Percentiles rank a stretch among this genome's conserved stretches.
phyloP scores from a whole-genome alignment of 1,284 basidiomycete genomes.

The Heterobasidion parviporum region DNA sequence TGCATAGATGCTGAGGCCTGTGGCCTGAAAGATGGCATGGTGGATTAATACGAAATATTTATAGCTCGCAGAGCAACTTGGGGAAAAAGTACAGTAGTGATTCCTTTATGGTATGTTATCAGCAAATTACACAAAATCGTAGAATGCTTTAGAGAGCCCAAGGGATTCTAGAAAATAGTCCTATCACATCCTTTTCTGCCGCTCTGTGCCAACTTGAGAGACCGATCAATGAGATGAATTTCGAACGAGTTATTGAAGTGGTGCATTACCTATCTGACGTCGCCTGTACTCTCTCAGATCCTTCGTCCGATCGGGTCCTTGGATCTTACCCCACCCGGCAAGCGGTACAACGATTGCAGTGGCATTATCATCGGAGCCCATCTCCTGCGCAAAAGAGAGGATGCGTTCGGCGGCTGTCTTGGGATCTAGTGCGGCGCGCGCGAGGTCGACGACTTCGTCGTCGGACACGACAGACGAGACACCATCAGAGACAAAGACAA shows the following conservation, averaged over 20 bases:
- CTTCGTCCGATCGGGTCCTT: slow-evolving; percentile 74
- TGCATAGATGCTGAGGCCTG: too few relatives aligned
- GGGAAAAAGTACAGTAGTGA: too few relatives aligned
- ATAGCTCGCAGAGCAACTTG: too few relatives aligned
- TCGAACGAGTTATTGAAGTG: slow-evolving; percentile 1
- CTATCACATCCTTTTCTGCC: slow-evolving; percentile 61
- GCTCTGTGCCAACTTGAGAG: slow-evolving; percentile 52
- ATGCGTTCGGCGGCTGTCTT: slow-evolving; percentile 78
- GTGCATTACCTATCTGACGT: slow-evolving; percentile 49
- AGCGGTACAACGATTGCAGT: slow-evolving; percentile 92
- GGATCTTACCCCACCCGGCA: slow-evolving; percentile 82
- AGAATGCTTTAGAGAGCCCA: too few relatives aligned
- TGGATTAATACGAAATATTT: too few relatives aligned
- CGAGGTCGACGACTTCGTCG: slow-evolving; percentile 91
- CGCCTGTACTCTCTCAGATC: slow-evolving; percentile 76
- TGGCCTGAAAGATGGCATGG: too few relatives aligned
- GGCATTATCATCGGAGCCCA: slow-evolving; percentile 88
- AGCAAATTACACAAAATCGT: too few relatives aligned
- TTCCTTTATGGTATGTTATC: too few relatives aligned
- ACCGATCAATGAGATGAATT: slow-evolving; percentile 1
- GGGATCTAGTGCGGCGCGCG: slow-evolving; percentile 65
- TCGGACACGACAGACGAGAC: slow-evolving; percentile 88
- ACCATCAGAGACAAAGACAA: slow-evolving; percentile 84
- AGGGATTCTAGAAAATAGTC: too few relatives aligned
- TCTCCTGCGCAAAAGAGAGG: slow-evolving; percentile 82